phyloP scores from a whole-genome alignment of 495 filamentous ascomycete species.

The Neurospora sp. region DNA sequence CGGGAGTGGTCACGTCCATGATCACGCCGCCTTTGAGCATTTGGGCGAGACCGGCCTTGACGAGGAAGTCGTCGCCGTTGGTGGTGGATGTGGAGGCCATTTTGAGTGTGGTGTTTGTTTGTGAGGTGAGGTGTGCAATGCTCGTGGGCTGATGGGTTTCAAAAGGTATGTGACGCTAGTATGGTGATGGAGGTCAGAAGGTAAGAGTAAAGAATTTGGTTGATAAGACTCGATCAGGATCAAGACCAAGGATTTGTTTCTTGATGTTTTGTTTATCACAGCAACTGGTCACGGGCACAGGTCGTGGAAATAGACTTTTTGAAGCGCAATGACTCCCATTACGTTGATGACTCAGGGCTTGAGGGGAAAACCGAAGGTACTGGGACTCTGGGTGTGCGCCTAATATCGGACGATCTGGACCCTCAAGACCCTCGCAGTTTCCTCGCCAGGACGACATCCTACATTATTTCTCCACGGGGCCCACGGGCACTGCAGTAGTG shows the following conservation, averaged over 20 bases:
- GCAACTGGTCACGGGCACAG: not conserved
- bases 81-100: conserved; percentile 9
- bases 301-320: not conserved
- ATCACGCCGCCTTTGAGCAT: conserved; percentile 99
- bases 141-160: too few relatives aligned
- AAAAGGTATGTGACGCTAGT: too few relatives aligned
- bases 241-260: not conserved
- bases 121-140: not conserved
- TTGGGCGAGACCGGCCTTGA: conserved; percentile 90
- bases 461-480: not conserved
- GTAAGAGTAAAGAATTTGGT: not conserved
- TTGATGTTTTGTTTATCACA: not conserved
- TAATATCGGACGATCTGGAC: not conserved
- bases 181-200: too few relatives aligned
- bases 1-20: conserved; percentile 95
- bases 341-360: not conserved
- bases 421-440: not conserved
- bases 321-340: not conserved
- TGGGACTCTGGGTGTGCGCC: not conserved
- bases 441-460: not conserved
- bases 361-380: not conserved
- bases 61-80: conserved; percentile 42
- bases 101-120: not conserved
- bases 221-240: not conserved
- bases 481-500: not conserved